Evolutionary conservation across 257 asterid genomes (phyloP), one percentile per base, ranked within the genome.

Genomic region (Petrea volubilis): DNA sequence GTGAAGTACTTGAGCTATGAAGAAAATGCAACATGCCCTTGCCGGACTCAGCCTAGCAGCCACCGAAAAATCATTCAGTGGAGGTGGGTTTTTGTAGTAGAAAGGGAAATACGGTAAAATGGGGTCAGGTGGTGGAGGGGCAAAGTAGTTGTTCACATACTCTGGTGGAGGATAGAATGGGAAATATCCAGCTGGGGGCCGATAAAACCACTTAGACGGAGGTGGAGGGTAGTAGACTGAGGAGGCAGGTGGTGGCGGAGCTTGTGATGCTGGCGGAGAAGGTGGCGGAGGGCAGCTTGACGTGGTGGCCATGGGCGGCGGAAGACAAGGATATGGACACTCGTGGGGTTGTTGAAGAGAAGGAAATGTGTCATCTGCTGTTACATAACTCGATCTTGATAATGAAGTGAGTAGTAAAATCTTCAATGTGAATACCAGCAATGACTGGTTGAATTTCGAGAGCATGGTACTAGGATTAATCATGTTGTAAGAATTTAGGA

Each of bases 111-210:
- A 80, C 34, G 88, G 86, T 8, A 83, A 62, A 36, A 78, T 75
- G 9, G 84, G 86, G 64, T 83, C 17, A 18, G 86, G 88, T 21
- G 86, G 88, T 15, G 88, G 86, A 29, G 86, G 84, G 10, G 84
- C 75, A 18, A 15, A 38, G 17, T 58, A 62, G 72, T 68, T 68
- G 76, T 70, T 44, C 7, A 40, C 78, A 29, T 67, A 74, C 49
- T 67, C 71, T 0, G 88, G 84, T 50, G 79, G 82, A 46, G 78
- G 74, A 27, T 65, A 46, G 51, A 52, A 53, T 18, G 76, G 68
- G 21, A 57, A 41, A 50, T 73, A 28, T 41, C 73, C 82, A 6
- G 62, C 62, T 9, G 60, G 70, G 18, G 76, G 82, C 20, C 50
- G 72, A 28, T 29, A 60, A 29, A 23, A 24, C 51, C 55, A 44